Evolutionary conservation across 371 early-diverging fungal genomes (phyloP).

Genomic region (Haplosporangium sp.): DNA sequence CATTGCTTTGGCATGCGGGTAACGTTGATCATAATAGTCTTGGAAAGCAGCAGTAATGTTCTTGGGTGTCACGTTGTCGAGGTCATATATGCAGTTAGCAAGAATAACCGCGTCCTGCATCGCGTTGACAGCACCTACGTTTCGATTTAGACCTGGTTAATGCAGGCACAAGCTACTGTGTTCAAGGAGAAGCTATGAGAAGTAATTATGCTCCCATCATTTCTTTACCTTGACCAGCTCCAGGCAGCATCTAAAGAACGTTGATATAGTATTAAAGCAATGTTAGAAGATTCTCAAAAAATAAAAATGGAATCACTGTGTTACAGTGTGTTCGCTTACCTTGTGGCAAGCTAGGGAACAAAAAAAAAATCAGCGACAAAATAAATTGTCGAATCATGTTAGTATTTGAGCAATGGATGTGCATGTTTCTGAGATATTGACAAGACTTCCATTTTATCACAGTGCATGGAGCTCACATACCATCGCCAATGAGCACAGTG

Average conservation of each 20-base stretch:
- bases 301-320: too few relatives aligned
- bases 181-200: too few relatives aligned
- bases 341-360: neutral
- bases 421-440: neutral
- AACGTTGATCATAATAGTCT: slow-evolving; percentile 5
- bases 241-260: too few relatives aligned
- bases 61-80: neutral
- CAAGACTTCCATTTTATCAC: neutral
- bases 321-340: neutral
- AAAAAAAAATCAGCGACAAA: too few relatives aligned
- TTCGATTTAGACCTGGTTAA: too few relatives aligned
- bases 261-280: neutral
- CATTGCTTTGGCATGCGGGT: neutral
- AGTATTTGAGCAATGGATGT: neutral
- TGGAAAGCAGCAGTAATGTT: slow-evolving; percentile 8
- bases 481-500: slow-evolving; percentile 21
- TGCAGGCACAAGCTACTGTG: too few relatives aligned
- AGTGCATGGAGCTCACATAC: neutral
- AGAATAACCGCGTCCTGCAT: slow-evolving; percentile 20
- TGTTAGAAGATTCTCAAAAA: too few relatives aligned
- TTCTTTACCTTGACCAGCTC: too few relatives aligned
- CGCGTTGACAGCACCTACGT: slow-evolving; percentile 15
- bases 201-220: too few relatives aligned
- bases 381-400: neutral
- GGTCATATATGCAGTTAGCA: slow-evolving; percentile 11